phyloP scores from a whole-genome alignment of 768 basidiomycete species.

The Podaxis sp. region DNA sequence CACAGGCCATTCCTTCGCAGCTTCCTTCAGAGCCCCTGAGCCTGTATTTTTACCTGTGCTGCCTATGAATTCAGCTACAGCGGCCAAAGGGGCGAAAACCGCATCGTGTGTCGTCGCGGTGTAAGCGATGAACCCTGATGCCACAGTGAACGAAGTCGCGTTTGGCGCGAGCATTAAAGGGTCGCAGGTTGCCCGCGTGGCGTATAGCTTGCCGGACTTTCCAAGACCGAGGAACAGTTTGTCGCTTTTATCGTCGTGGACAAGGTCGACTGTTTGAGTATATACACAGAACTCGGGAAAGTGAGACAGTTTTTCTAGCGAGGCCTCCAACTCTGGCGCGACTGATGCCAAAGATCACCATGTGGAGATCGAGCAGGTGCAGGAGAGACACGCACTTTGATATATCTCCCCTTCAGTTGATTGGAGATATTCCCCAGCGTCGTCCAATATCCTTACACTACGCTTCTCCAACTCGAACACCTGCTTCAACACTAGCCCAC shows the following conservation, averaged over 20 bases:
- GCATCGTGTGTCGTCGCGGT: slow-evolving; percentile 81
- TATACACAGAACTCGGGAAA: slow-evolving; percentile 63
- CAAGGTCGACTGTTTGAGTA: slow-evolving; percentile 26
- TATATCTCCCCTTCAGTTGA: slow-evolving; percentile 42
- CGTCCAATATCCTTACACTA: slow-evolving; percentile 46
- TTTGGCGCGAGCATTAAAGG: slow-evolving; percentile 41
- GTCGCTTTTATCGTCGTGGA: slow-evolving; percentile 14
- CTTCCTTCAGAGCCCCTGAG: slow-evolving; percentile 18
- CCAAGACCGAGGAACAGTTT: slow-evolving; percentile 60
- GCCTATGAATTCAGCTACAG: slow-evolving; percentile 20
- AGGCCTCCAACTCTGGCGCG: slow-evolving; percentile 18
- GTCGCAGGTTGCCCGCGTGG: slow-evolving; percentile 28
- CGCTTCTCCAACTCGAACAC: slow-evolving; percentile 25
- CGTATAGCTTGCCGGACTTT: slow-evolving; percentile 60
- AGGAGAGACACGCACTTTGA: slow-evolving; percentile 29
- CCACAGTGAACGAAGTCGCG: slow-evolving; percentile 67
- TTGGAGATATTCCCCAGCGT: slow-evolving; percentile 32
- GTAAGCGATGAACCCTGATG: slow-evolving; percentile 78
- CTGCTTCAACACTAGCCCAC: slow-evolving; percentile 4
- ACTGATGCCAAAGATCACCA: background rate
- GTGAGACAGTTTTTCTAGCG: slow-evolving; percentile 19
- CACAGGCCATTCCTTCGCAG: slow-evolving; percentile 49
- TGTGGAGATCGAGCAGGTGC: no score
- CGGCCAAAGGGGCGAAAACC: slow-evolving; percentile 59
- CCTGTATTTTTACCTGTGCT: slow-evolving; percentile 21